phyloP scores from a whole-genome alignment of 2,329 filamentous ascomycete species.

The Sporothrix curviconia region DNA sequence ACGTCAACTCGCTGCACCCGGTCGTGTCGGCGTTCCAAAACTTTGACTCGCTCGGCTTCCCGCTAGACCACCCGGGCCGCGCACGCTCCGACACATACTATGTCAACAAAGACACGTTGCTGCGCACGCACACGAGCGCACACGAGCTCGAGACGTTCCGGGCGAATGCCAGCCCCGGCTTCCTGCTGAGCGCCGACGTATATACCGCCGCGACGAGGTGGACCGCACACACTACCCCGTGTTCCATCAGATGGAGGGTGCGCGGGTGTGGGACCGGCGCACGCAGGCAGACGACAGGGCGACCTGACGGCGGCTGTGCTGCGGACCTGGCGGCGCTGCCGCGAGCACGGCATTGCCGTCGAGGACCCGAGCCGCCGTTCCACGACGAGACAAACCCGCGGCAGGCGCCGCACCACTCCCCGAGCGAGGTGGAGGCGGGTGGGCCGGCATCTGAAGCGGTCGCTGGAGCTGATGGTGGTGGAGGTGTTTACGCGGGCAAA shows the following conservation, averaged over 20 bases:
- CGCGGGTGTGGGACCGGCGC: constrained; percentile 75
- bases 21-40: constrained; percentile 82
- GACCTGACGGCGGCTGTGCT: constrained; percentile 60
- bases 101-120: constrained; percentile 72
- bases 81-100: constrained; percentile 93
- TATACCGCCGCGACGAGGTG: constrained; percentile 91
- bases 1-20: constrained; percentile 73
- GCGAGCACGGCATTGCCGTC: constrained; percentile 65
- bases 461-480: constrained; percentile 81
- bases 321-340: constrained; percentile 67
- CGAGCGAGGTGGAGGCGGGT: constrained; percentile 77
- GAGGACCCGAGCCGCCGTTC: constrained; percentile 77
- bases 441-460: constrained; percentile 77
- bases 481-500: constrained; percentile 79
- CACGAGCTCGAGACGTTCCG: constrained; percentile 82
- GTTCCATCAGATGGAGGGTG: constrained; percentile 98
- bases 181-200: constrained; percentile 85
- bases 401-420: constrained; percentile 63
- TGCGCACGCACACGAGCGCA: constrained; percentile 90
- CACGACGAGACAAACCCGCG: constrained; percentile 77
- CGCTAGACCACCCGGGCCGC: constrained; percentile 78
- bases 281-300: constrained; percentile 43
- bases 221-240: constrained; percentile 93
- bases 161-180: constrained; percentile 66
- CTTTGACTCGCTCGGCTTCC: constrained; percentile 95